Evolutionary conservation across 1,284 basidiomycete species (phyloP), one percentile per base, ranked within the genome.

Genomic region (Xerocomus amazonicus): DNA sequence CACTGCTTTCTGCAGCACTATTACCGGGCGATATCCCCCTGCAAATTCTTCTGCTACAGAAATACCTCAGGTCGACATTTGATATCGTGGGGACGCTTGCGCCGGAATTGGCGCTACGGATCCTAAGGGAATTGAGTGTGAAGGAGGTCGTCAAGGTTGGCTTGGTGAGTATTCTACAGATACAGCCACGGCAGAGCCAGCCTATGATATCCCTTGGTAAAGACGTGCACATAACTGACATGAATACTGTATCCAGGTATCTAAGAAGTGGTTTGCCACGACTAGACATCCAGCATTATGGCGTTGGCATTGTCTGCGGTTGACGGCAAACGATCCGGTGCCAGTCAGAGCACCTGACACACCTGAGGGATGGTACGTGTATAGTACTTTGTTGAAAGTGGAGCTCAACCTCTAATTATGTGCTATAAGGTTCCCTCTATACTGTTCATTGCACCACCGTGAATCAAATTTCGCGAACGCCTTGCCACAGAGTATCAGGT

Each of bases 401-500:
- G n/a, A n/a, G n/a, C n/a, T n/a, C n/a, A n/a, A n/a, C n/a, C 8
- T 29, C n/a, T 43, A 23, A 32, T 9, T 3, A 7, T 35, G 19
- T 31, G 6, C 12, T 13, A 29, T 17, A 47, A 85, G 88, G 87
- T 80, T 89, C 58, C 78, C 81, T 1, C 70, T 94, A 12, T 95
- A 92, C 64, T 82, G 84, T 38, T 84, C 84, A 4, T 76, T 96
- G 6, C 89, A 92, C 62, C 84, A 90, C 65, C 83, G 92, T 33
- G 92, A 96, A 69, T 80, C 82, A 40, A 95, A 96, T 70, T 92
- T 94, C 78, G 73, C 73, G 37, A 71, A 86, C 58, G 88, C 78
- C 1, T 72, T 91, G 1, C 87, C 91, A 0, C 91, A 94, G 67
- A 78, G 73, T 13, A 75, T 95, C 36, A 73, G 83, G 10, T 84